Evolutionary conservation across 2,329 filamentous ascomycete species (phyloP), one percentile per base, ranked within the genome.

Genomic region (Cryphonectria nitschkei): DNA sequence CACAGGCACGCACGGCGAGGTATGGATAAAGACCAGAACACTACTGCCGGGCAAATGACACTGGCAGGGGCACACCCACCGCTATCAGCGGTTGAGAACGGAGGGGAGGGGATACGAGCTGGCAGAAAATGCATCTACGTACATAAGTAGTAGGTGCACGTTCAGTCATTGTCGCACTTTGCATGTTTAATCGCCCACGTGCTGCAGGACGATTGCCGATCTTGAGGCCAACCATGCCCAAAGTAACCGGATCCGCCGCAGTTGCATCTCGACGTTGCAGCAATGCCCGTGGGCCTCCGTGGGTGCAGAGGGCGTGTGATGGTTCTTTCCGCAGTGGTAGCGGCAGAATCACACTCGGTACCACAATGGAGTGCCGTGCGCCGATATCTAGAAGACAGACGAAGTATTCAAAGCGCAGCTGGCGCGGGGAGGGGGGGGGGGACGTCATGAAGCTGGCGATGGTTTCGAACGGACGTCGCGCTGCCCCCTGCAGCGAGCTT

Each of bases 191-290:
- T 29, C 52, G 52, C 13, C 26, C 26, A 56, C 26, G 26, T 26
- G 52, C 52, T 56, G 52, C 52, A 56, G 26, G 26, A 32, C 13
- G n/a, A 56, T 56, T 56, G 54, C 29, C 54, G 54, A 64, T 43
- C 61, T 46, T 46, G 61, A 64, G 61, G 37, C n/a, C 37, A 64
- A 39, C 39, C 58, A 61, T 64, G 61, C 61, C 61, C 7, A 26
- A 46, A 19, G 61, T 46, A 39, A 64, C 39, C 19, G 61, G 43
- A 26, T 46, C 39, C n/a, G 39, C 61, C 39, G n/a, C 43, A 29
- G 61, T 16, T 46, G 61, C 61, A 46, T 41, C 19, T 46, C 43
- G 39, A 46, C 61, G 61, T 64, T 64, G 61, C 61, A 64, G 61
- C 61, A 29, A 29, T 61, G 56, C 56, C 29, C 54, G 54, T 58